phyloP scores from a whole-genome alignment of 2,329 filamentous ascomycete species.

The Diaporthe sp. region DNA sequence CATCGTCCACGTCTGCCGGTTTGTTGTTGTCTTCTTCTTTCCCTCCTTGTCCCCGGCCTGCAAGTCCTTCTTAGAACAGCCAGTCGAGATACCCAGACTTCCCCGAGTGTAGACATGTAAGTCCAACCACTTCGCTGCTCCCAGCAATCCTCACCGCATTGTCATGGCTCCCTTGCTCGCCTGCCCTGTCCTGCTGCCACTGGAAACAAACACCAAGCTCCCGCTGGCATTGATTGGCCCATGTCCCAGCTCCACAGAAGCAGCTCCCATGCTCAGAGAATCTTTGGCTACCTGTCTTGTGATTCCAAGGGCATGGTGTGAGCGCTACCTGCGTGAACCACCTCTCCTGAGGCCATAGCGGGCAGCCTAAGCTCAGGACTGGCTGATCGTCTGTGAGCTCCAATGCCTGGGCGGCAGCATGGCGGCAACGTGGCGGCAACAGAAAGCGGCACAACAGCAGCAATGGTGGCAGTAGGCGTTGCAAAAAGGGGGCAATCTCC shows the following conservation, averaged over 20 bases:
- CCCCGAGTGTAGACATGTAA: constrained; percentile 34
- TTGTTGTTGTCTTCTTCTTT: constrained; percentile 31
- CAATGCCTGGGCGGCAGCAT: background rate
- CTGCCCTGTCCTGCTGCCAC: background rate
- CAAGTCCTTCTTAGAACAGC: constrained; percentile 25
- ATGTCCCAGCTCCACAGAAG: background rate
- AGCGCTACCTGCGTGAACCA: background rate
- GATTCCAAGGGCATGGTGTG: too few species aligned
- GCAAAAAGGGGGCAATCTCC: constrained; percentile 4
- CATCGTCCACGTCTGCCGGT: constrained; percentile 9
- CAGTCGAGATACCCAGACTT: constrained; percentile 32
- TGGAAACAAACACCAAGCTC: background rate
- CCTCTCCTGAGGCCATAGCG: background rate
- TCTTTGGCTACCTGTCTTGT: background rate
- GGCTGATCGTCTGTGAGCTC: background rate
- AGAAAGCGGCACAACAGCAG: background rate
- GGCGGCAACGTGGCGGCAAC: constrained; percentile 1
- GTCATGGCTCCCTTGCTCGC: background rate
- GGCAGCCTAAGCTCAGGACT: background rate
- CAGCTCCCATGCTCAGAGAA: background rate
- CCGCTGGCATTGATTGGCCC: background rate
- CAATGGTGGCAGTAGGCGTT: background rate
- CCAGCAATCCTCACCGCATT: background rate
- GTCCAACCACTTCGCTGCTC: background rate
- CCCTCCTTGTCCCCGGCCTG: constrained; percentile 30